Evolutionary conservation across 768 basidiomycete species (phyloP), one percentile per base, ranked within the genome.

Genomic region (Suillus alpinus): DNA sequence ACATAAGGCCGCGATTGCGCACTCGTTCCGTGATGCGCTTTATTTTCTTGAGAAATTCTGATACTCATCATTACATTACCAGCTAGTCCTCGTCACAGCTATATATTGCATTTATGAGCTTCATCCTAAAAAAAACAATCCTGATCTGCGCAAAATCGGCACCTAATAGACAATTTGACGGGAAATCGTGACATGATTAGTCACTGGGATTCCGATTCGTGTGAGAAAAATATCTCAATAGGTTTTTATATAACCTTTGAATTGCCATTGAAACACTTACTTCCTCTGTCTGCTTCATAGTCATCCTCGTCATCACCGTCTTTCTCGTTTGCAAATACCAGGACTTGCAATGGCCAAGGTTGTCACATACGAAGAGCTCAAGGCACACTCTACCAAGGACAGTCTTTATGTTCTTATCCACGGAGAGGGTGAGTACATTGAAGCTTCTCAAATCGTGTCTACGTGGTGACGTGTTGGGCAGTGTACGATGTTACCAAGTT

Each of bases 401-500:
- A 85, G 77, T 65, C 78, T 97, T 67, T 96, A 86, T 76, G 75
- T 96, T 72, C 85, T 95, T 67, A 76, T 98, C 64, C 85, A 91
- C 75, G 86, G 84, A 71, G 95, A 96, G 73, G 93, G 94, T 93
- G 20, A 51, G 73, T 64, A 49, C 14, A 13, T 40, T 23, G 41
- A 32, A 39, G 9, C 41, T 46, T 31, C 13, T 56, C 53, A 6
- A 40, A 50, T 4, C 8, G 18, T 37, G 8, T 32, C 59, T n/a
- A 34, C 18, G 26, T 59, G 29, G n/a, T 59, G 34, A 56, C 41
- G 47, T 20, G 46, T 39, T 40, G 39, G 51, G 44, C 12, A 96
- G 96, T 98, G 58, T 98, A 98, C 81, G 84, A 96, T 77, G 88
- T 89, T 65, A 87, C 94, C 41, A 90, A 91, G 72, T 98, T 98